phyloP scores from a whole-genome alignment of 2,329 filamentous ascomycete genomes.

The Fusarium albosuccineum region DNA sequence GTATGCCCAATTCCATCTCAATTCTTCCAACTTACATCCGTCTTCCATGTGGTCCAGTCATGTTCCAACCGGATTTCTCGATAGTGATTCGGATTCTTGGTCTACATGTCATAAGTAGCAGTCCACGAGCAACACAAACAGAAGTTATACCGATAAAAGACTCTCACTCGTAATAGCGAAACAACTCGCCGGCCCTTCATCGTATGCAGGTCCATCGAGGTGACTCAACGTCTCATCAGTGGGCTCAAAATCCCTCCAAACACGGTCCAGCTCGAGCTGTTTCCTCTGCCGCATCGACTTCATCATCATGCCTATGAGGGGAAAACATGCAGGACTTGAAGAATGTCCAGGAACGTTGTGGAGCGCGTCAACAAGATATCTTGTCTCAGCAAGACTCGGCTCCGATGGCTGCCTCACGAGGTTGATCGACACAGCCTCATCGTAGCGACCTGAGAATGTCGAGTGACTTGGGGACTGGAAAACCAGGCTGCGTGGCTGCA shows the following conservation, averaged over 20 bases:
- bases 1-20: background rate
- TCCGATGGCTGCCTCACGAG: no score
- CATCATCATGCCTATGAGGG: background rate
- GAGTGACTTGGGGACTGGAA: background rate
- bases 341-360: background rate
- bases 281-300: background rate
- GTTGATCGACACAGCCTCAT: background rate
- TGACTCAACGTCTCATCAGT: background rate
- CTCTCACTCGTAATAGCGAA: conserved; percentile 1
- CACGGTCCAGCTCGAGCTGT: background rate
- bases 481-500: conserved; percentile 1
- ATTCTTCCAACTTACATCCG: background rate
- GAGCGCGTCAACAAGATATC: background rate
- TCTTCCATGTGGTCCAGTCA: background rate
- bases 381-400: background rate
- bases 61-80: background rate
- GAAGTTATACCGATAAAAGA: background rate
- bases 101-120: background rate
- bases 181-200: background rate
- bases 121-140: background rate
- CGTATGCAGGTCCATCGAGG: background rate
- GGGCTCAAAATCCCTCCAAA: conserved; percentile 4
- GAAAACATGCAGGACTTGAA: background rate
- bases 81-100: background rate
- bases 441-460: background rate